Evolutionary conservation across 2,329 filamentous ascomycete species (phyloP).

Genomic region (Hymenotorrendiella dingleyae): DNA sequence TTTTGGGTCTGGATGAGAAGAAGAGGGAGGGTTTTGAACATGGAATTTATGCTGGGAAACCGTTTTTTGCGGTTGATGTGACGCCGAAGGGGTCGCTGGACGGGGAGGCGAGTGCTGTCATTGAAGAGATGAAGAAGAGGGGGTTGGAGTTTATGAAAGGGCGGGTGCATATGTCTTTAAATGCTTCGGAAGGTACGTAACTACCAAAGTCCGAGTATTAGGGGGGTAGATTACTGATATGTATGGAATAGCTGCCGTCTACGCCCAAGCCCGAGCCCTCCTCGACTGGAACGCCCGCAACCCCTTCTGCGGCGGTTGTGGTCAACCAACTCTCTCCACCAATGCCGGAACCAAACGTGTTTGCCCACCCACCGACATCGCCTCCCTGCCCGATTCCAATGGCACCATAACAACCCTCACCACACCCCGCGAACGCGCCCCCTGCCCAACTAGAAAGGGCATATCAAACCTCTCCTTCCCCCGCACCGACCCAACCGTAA

Average conservation of each 20-base stretch:
- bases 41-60: constrained; percentile 68
- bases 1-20: constrained; percentile 75
- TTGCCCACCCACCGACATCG: constrained; percentile 66
- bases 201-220: no score
- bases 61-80: constrained; percentile 86
- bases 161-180: constrained; percentile 45
- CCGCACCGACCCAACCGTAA: constrained; percentile 79
- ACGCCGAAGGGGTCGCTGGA: constrained; percentile 63
- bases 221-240: background rate
- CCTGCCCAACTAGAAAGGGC: constrained; percentile 76
- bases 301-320: constrained; percentile 86
- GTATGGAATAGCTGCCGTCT: constrained; percentile 73
- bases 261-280: constrained; percentile 80
- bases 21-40: constrained; percentile 42
- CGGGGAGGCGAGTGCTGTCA: constrained; percentile 55
- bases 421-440: constrained; percentile 48
- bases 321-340: constrained; percentile 70
- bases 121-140: constrained; percentile 51
- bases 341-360: constrained; percentile 76
- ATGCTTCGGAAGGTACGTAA: constrained; percentile 43
- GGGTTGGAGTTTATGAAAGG: constrained; percentile 64
- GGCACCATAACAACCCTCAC: constrained; percentile 35
- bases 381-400: constrained; percentile 29
- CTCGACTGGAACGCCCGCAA: constrained; percentile 94
- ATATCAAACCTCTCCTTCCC: constrained; percentile 91